phyloP scores from a whole-genome alignment of 2,329 filamentous ascomycete species.

The Pyricularia grisea region DNA sequence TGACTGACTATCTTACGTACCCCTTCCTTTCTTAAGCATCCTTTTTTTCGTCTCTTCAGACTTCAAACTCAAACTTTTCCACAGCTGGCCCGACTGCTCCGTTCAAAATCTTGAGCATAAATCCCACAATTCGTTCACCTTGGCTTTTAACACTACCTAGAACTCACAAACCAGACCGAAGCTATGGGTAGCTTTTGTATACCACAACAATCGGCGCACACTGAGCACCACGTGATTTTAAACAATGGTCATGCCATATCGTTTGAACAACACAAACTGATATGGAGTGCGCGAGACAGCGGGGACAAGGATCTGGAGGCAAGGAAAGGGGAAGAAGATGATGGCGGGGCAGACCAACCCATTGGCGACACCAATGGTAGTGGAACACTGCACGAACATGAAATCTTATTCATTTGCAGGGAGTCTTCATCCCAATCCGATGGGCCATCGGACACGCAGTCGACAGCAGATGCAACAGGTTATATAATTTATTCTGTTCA shows the following conservation, averaged over 20 bases:
- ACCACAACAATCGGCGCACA: slow-evolving; percentile 9
- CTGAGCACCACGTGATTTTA: slow-evolving; percentile 7
- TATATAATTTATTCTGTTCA: not conserved
- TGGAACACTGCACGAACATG: not conserved
- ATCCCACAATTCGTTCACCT: not conserved
- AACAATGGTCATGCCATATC: not conserved
- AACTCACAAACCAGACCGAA: not conserved
- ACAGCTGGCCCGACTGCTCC: not conserved
- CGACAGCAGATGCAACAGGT: not conserved
- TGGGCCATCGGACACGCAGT: not conserved
- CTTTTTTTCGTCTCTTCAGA: not conserved
- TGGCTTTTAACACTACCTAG: not conserved
- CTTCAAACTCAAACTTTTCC: not conserved
- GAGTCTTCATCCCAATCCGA: not conserved
- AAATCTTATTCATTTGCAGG: slow-evolving; percentile 1
- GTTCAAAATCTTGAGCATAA: not conserved
- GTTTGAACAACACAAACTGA: not conserved
- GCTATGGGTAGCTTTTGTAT: not conserved
- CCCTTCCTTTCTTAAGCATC: not conserved
- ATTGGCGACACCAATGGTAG: not conserved
- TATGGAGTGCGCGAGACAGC: slow-evolving; percentile 4
- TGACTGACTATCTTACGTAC: not conserved
- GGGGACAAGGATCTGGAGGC: slow-evolving; percentile 3
- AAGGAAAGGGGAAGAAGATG: not conserved
- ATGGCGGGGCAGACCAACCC: not conserved